Evolutionary conservation across 495 filamentous ascomycete genomes (phyloP).

Genomic region (Penicillium coprophilum): DNA sequence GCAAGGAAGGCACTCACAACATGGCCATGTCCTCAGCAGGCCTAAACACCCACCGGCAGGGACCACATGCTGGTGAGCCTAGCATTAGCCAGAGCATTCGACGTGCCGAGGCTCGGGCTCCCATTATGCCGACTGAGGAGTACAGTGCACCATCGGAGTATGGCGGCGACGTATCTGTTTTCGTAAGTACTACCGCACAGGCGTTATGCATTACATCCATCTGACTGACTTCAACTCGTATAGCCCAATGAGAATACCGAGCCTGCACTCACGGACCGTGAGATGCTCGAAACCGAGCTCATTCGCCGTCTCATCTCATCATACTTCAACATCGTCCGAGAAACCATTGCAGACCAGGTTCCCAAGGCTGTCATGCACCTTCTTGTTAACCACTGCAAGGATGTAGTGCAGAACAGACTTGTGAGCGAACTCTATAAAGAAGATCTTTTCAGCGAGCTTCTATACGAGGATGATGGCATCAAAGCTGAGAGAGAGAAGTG

Average conservation of each 20-base stretch:
- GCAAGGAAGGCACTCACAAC: constrained; percentile 71
- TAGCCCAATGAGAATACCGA: constrained; percentile 54
- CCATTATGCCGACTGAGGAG: constrained; percentile 43
- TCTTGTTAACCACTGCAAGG: constrained; percentile 95
- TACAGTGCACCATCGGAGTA: constrained; percentile 38
- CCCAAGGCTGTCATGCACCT: constrained; percentile 99
- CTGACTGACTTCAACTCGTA: constrained; percentile 18
- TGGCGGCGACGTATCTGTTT: constrained; percentile 51
- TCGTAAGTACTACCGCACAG: constrained; percentile 51
- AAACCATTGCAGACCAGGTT: constrained; percentile 95
- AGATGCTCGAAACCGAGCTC: constrained; percentile 94
- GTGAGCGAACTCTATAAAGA: constrained; percentile 96
- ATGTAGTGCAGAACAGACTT: constrained; percentile 93
- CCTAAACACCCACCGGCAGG: constrained; percentile 58
- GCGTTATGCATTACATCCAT: not conserved
- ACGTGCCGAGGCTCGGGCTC: constrained; percentile 60
- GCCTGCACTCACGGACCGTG: constrained; percentile 88
- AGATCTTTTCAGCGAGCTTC: constrained; percentile 83
- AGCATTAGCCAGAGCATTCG: constrained; percentile 82
- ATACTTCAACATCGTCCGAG: constrained; percentile 97
- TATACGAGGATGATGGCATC: constrained; percentile 96
- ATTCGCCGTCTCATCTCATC: constrained; percentile 94
- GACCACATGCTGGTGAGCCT: constrained; percentile 71
- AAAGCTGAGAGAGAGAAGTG: constrained; percentile 98
- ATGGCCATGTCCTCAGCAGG: constrained; percentile 34